These are phyloP conservation scores for Corylus americana DNA, from an alignment of 306 rosid species.

Conservation along the genomic window DNA sequence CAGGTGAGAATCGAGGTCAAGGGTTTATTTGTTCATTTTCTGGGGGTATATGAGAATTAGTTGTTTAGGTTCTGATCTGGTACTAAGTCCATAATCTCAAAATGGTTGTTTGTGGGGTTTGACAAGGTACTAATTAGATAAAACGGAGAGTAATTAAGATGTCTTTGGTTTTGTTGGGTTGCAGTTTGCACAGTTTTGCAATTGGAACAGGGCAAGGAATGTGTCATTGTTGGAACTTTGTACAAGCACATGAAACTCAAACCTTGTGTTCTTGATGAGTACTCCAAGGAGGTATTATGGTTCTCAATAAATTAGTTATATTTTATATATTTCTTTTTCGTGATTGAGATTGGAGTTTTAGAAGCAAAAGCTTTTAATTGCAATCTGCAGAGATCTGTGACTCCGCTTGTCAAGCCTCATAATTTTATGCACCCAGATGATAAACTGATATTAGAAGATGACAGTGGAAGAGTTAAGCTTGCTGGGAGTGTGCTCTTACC, in stretches of 20 bases:
- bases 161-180: slow-evolving; percentile 16
- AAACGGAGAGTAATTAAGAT: not conserved
- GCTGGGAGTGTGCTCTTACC: slow-evolving; percentile 61
- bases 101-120: not conserved
- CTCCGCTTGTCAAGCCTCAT: slow-evolving; percentile 69
- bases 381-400: slow-evolving; percentile 57
- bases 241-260: slow-evolving; percentile 96
- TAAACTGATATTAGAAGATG: slow-evolving; percentile 82
- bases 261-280: slow-evolving; percentile 86
- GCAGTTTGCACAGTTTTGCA: slow-evolving; percentile 75
- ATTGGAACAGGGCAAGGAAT: slow-evolving; percentile 77
- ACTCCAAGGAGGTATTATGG: slow-evolving; percentile 70
- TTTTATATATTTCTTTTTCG: not conserved
- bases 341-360: slow-evolving; percentile 14
- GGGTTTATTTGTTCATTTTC: not conserved
- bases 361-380: slow-evolving; percentile 6
- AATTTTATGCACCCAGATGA: slow-evolving; percentile 81
- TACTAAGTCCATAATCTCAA: not conserved
- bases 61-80: not conserved
- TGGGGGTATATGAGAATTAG: not conserved
- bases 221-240: slow-evolving; percentile 83
- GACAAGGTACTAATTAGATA: not conserved
- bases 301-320: slow-evolving; percentile 3
- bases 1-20: not conserved
- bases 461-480: slow-evolving; percentile 93